These are phyloP conservation scores for Phoma sp. DNA, from an alignment of 2,329 filamentous ascomycete species.

Conservation along the genomic window DNA sequence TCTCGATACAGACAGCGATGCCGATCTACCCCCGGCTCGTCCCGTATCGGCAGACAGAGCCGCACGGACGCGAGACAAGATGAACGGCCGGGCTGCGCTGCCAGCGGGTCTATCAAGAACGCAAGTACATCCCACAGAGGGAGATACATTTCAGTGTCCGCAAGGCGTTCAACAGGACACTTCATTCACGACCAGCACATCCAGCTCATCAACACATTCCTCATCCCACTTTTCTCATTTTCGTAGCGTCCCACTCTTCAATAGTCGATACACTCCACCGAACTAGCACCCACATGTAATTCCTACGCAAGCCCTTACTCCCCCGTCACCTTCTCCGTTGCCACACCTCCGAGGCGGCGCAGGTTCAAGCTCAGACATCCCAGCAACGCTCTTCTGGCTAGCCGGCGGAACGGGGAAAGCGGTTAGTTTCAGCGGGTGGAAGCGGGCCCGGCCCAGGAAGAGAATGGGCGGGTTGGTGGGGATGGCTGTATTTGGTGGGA, in stretches of 20 bases:
- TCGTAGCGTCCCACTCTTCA: neutral
- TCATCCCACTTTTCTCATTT: neutral
- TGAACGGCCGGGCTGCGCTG: neutral
- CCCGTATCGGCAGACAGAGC: slow-evolving; percentile 2
- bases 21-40: slow-evolving; percentile 1
- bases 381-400: slow-evolving; percentile 31
- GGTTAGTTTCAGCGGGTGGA: slow-evolving; percentile 29
- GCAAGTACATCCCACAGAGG: no score
- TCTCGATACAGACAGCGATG: slow-evolving; percentile 5
- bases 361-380: slow-evolving; percentile 21
- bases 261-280: no score
- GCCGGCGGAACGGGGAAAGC: slow-evolving; percentile 30
- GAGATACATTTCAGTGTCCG: no score
- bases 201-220: neutral
- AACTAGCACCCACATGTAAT: no score
- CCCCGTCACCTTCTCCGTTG: no score
- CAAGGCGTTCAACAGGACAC: neutral
- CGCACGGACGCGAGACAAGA: neutral
- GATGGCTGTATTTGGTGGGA: slow-evolving; percentile 30
- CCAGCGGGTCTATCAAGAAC: neutral
- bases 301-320: neutral
- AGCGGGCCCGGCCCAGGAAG: slow-evolving; percentile 27
- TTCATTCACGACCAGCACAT: neutral
- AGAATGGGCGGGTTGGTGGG: slow-evolving; percentile 36
- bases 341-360: slow-evolving; percentile 30